Evolutionary conservation across 805 yeast genomes (phyloP), one percentile per base, ranked within the genome.

Genomic region (Debaryomyces prosopidis): DNA sequence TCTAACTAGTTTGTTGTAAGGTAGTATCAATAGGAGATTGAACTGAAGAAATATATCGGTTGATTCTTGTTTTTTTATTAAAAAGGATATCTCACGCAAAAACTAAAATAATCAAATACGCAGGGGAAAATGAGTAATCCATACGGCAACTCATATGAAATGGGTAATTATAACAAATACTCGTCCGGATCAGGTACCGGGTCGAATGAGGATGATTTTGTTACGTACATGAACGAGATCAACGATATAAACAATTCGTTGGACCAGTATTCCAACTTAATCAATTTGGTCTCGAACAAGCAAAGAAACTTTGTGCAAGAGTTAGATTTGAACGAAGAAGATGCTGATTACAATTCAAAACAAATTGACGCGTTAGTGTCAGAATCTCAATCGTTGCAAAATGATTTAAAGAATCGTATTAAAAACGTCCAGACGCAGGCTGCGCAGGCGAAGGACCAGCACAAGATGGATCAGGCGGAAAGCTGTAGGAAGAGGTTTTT

Each of bases 401-500:
- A 78, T 51, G 76, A 79, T 45, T 81, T 94, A 63, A 91, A 89
- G 68, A 68, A 75, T 49, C 79, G 89, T 60, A 85, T 94, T 65
- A 88, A 89, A 66, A 71, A 77, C 49, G 84, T 88, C 43, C 96
- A 89, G 68, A 78, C 83, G 50, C 75, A 76, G 42, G 85, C 88
- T 33, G 79, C 79, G 39, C 77, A 75, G 42, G 57, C 65, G 44
- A 58, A 59, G 36, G 96, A 90, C 71, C 71, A 81, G 38, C 87
- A 94, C 58, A 89, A 89, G 68, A 82, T 82, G 60, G 88, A 87
- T 49, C 98, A 94, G 73, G 95, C 96, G 36, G 96, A 91, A 65
- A 86, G 86, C 60, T 79, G 86, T 45, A 87, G 95, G 75, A 84
- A 82, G 60, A 83, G 86, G 62, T 94, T 94, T 65, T 81, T 91